Evolutionary conservation across 768 basidiomycete species (phyloP).

Genomic region (Suillus bovinus): DNA sequence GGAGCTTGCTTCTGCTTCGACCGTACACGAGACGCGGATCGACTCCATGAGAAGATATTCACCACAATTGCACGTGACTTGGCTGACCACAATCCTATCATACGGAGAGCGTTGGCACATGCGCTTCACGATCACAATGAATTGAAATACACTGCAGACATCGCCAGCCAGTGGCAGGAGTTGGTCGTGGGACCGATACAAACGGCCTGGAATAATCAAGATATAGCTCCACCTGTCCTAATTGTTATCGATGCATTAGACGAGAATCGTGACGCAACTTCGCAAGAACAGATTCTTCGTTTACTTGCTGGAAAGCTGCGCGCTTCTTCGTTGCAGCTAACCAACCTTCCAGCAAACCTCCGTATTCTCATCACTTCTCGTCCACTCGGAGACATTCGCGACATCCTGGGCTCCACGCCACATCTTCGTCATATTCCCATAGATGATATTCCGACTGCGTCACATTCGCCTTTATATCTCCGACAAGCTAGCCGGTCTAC

Average conservation of each 20-base stretch:
- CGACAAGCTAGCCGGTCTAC: background rate
- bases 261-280: conserved; percentile 12
- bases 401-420: conserved; percentile 6
- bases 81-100: background rate
- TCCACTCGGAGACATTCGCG: conserved; percentile 5
- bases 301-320: background rate
- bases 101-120: background rate
- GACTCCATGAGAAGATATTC: no score
- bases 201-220: background rate
- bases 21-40: no score
- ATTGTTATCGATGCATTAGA: conserved; percentile 28
- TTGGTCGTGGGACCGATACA: conserved; percentile 17
- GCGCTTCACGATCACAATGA: background rate
- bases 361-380: conserved; percentile 20
- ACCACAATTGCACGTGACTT: no score
- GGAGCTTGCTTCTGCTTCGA: no score
- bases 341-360: conserved; percentile 8
- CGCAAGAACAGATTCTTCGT: conserved; percentile 16
- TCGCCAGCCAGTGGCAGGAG: conserved; percentile 15
- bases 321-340: background rate
- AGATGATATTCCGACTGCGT: background rate
- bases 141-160: background rate
- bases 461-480: conserved; percentile 9
- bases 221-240: conserved; percentile 20
- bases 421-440: conserved; percentile 1